Conservation (phyloP, 2,329 filamentous ascomycete species). For the Colletotrichum melonis region DNA sequence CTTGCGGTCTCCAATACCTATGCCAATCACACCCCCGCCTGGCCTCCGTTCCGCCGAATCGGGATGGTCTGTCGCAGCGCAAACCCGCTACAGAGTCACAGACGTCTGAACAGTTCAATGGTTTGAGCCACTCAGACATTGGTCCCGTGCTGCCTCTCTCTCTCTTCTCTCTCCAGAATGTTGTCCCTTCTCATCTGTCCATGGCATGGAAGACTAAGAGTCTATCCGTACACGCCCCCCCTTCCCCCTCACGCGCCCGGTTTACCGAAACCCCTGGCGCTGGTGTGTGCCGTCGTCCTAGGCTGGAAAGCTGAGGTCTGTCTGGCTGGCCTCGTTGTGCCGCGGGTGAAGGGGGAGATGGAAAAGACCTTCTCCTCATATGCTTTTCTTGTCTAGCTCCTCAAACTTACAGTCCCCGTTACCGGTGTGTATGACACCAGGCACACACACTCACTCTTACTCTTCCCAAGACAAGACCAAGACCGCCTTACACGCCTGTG, state of each 20-base stretch:
- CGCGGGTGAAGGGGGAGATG: constrained; percentile 27
- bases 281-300: not conserved
- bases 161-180: not conserved
- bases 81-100: constrained; percentile 34
- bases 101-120: constrained; percentile 33
- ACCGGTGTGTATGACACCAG: not conserved
- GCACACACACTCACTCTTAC: not conserved
- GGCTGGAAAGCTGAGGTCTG: not conserved
- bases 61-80: constrained; percentile 25
- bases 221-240: constrained; percentile 20
- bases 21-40: not conserved
- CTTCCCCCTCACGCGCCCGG: constrained; percentile 1
- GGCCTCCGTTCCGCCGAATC: constrained; percentile 37
- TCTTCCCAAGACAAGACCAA: not conserved
- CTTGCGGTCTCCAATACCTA: constrained; percentile 5
- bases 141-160: not conserved
- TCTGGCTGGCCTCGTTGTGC: constrained; percentile 11
- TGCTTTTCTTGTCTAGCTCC: constrained; percentile 13
- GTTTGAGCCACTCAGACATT: constrained; percentile 24
- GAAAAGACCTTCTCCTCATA: constrained; percentile 24
- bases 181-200: not conserved
- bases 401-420: not conserved
- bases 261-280: constrained; percentile 27
- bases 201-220: constrained; percentile 1
- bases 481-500: constrained; percentile 2